Base-by-base conservation (phyloP, 1,284 basidiomycete genomes). In the Coniferiporia weirii region DNA sequence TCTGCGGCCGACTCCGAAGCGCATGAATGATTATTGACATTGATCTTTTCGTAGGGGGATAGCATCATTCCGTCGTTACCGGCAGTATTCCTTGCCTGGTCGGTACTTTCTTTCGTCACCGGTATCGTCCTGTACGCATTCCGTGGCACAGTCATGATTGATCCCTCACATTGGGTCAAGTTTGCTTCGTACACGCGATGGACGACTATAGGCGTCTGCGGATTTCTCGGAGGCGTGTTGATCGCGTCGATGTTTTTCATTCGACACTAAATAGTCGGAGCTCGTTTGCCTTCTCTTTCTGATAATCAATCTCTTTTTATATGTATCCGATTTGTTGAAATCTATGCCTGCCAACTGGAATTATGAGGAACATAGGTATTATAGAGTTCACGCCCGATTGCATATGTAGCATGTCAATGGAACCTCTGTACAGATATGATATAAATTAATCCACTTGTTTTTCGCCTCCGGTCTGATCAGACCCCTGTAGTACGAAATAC, bases 31-130 rank as follows among this genome's bases (percentile, higher is more conserved):
- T 22, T n/a, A n/a, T 43, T 13, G 35, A 44, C 35, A 19, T 1
- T 45, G n/a, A 27, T 44, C 44, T 50, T 22, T 19, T 22, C 20
- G 32, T 66, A 89, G 87, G 77, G 78, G 56, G 76, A 83, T 38
- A 82, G 81, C 58, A 71, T 89, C 35, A 70, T 87, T 38, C 75
- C 87, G 61, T 87, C 88, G 0, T 77, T 90, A n/a, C 88, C 89
- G 0, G 73, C 87, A 10, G 85, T 89, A 17, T 84, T 89, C 66
- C 73, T 90, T 43, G 79, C 81, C 0, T 90, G 87, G 69, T 80
- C 85, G 0, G 76, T 89, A 56, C 75, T 82, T 2, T 84, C 79
- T 0, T 86, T 91, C 71, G 71, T 88, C 51, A 76, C 79, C 0
- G 87, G 79, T 0, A 75, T 90, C 46, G 78, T 83, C 0, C 64